Conservation (phyloP, 2,329 filamentous ascomycete species). For the Curvularia sp. region DNA sequence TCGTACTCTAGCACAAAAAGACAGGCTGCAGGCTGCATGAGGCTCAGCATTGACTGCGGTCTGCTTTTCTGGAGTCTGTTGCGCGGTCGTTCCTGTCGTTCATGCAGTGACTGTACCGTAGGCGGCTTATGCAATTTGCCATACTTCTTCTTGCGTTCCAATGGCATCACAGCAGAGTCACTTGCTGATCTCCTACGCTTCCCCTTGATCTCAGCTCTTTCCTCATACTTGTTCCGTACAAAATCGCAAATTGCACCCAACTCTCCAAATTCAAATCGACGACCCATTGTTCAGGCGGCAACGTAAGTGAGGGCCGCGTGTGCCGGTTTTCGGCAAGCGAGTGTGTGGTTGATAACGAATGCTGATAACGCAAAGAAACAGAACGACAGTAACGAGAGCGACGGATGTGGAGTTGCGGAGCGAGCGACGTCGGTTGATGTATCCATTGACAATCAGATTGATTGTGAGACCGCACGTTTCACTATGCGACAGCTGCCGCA, state of each 20-base stretch:
- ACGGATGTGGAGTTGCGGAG: conserved; percentile 1
- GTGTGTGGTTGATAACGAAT: conserved; percentile 4
- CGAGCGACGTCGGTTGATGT: neutral
- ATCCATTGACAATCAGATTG: conserved; percentile 6
- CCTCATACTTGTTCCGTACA: conserved; percentile 22
- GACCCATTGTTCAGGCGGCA: conserved; percentile 14
- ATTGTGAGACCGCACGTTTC: conserved; percentile 16
- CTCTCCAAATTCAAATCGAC: conserved; percentile 13
- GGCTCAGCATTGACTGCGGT: conserved; percentile 1
- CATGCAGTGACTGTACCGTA: conserved; percentile 15
- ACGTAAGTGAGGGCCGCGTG: conserved; percentile 1
- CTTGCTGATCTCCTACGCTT: conserved; percentile 16
- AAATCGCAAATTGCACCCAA: conserved; percentile 21
- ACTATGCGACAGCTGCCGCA: conserved; percentile 16
- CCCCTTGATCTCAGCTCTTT: conserved; percentile 17
- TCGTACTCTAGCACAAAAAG: conserved; percentile 32
- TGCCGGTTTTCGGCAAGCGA: conserved; percentile 11
- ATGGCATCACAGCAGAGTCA: conserved; percentile 9
- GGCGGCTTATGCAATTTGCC: conserved; percentile 30
- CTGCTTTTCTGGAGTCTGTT: conserved; percentile 23
- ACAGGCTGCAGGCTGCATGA: neutral
- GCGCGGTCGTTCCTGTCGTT: conserved; percentile 20
- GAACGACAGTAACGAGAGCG: conserved; percentile 5
- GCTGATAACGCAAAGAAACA: conserved; percentile 5
- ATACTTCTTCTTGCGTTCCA: conserved; percentile 10